Evolutionary conservation across 23 red algal species (phyloP).

Genomic region (Gracilaria vermiculophylla): DNA sequence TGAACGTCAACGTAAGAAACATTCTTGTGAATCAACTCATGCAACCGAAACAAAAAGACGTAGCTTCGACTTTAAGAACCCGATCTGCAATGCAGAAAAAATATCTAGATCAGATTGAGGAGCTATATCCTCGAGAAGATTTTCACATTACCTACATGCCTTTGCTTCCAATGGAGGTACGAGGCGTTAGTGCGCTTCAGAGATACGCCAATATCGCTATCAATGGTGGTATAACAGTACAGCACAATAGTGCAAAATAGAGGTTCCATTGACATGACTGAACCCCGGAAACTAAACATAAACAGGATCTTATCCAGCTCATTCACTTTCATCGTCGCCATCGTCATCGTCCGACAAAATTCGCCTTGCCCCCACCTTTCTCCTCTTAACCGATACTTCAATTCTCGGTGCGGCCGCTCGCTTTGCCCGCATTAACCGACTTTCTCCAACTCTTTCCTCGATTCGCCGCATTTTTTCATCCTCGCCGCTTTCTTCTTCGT

Average conservation of each 20-base stretch:
- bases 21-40: conserved; percentile 97
- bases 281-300: background rate
- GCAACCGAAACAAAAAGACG: conserved; percentile 70
- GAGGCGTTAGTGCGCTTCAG: conserved; percentile 77
- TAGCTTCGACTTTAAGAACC: conserved; percentile 42
- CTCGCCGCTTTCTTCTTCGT: conserved; percentile 60
- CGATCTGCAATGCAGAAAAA: conserved; percentile 87
- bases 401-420: conserved; percentile 6
- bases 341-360: conserved; percentile 49
- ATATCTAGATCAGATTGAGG: conserved; percentile 88
- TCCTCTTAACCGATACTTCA: conserved; percentile 51
- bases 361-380: conserved; percentile 38
- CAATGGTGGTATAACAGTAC: background rate
- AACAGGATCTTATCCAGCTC: background rate
- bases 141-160: conserved; percentile 81
- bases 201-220: conserved; percentile 52
- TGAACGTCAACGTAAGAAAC: conserved; percentile 92
- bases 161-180: conserved; percentile 80
- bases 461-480: conserved; percentile 44
- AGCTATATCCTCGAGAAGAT: conserved; percentile 91
- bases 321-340: conserved; percentile 32
- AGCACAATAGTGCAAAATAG: background rate
- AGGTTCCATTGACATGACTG: background rate
- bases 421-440: conserved; percentile 51
- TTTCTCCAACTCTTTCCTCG: conserved; percentile 45